phyloP scores from a whole-genome alignment of 78 protist species.

The Dictyostelium capitatum region DNA sequence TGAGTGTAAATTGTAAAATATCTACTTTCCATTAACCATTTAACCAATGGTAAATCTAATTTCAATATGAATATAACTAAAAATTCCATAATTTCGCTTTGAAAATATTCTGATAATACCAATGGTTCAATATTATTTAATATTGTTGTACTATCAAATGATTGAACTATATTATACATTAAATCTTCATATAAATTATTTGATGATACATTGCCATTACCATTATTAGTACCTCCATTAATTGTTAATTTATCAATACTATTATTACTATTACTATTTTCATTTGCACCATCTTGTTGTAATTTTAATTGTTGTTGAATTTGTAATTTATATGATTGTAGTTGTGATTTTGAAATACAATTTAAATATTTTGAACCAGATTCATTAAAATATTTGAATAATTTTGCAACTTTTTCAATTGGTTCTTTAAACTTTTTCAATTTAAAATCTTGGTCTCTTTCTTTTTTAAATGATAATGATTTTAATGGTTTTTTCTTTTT shows the following conservation, averaged over 20 bases:
- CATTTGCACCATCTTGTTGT: background rate
- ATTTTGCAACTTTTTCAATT: background rate
- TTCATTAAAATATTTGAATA: background rate
- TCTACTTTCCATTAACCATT: background rate
- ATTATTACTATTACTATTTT: background rate
- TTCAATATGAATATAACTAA: background rate
- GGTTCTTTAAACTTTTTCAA: background rate
- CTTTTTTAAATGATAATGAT: too few species aligned
- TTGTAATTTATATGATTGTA: background rate
- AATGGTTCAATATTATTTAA: background rate
- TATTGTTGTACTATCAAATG: background rate
- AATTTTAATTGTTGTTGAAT: background rate
- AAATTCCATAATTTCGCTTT: slow-evolving; percentile 3
- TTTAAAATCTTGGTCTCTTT: background rate
- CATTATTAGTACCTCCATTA: too few species aligned
- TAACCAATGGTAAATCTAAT: slow-evolving; percentile 4
- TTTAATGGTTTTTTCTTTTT: background rate
- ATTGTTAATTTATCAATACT: too few species aligned
- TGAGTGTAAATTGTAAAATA: background rate
- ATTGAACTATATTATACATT: background rate
- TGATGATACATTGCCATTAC: background rate
- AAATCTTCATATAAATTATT: slow-evolving; percentile 18
- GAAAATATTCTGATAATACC: background rate
- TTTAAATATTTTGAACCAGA: slow-evolving; percentile 7
- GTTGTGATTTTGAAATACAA: background rate